A percentile compares a stretch with the other conserved stretches of the same genome.
Evolutionary conservation across 2,329 filamentous ascomycete genomes (phyloP).

Genomic region (Aplosporella prunicola): DNA sequence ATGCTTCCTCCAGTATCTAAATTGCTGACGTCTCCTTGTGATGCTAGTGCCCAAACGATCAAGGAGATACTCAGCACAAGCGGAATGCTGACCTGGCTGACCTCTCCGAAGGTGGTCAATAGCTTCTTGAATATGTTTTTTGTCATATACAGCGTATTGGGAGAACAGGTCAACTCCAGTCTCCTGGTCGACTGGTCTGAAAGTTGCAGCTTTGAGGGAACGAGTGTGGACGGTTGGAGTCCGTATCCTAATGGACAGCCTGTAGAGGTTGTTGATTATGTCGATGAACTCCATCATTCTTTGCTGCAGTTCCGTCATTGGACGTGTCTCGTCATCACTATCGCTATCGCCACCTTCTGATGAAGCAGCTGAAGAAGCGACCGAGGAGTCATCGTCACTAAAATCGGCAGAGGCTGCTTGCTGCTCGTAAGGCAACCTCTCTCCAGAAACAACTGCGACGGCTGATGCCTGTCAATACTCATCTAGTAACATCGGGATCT

Average conservation of each 20-base stretch:
- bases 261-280: constrained; percentile 30
- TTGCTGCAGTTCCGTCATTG: constrained; percentile 24
- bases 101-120: constrained; percentile 18
- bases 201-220: constrained; percentile 27
- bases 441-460: constrained; percentile 19
- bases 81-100: constrained; percentile 8
- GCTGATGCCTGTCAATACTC: constrained; percentile 13
- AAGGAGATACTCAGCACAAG: constrained; percentile 18
- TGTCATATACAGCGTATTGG: constrained; percentile 24
- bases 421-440: constrained; percentile 25
- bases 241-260: constrained; percentile 28
- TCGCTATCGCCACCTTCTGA: constrained; percentile 24
- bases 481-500: background rate
- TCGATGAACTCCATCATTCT: constrained; percentile 28
- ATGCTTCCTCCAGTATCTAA: constrained; percentile 29
- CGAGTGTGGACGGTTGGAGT: constrained; percentile 25
- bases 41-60: constrained; percentile 22
- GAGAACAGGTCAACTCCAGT: constrained; percentile 26
- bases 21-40: constrained; percentile 27
- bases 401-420: constrained; percentile 15
- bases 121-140: constrained; percentile 22
- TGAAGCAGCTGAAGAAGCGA: constrained; percentile 16
- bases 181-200: constrained; percentile 25
- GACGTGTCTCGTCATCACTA: constrained; percentile 15
- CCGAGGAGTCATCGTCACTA: constrained; percentile 15